Percentiles rank a stretch among this genome's conserved stretches.
These are phyloP conservation scores for Craspedostauros australis DNA, from an alignment of 108 stramenopile species.

Conservation along the genomic window DNA sequence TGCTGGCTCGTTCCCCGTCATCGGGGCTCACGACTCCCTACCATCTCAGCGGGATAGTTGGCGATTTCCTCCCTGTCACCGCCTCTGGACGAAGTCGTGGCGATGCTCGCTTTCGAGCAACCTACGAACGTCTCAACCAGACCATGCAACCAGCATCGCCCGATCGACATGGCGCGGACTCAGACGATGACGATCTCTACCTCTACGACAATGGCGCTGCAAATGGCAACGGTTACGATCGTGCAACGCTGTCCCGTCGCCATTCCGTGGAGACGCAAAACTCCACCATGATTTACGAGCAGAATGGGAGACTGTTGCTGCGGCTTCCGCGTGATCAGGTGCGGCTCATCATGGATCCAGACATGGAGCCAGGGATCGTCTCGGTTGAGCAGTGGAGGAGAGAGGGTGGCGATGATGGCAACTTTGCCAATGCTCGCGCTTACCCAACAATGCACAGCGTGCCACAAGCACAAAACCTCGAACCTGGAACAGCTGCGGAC, in stretches of 20 bases:
- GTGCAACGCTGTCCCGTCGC: background rate
- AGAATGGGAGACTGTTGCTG: slow-evolving; percentile 35
- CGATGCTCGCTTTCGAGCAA: slow-evolving; percentile 13
- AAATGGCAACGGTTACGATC: background rate
- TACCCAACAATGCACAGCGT: too few relatives aligned
- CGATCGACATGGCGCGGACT: background rate
- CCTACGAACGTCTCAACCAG: slow-evolving; percentile 38
- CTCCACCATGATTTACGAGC: slow-evolving; percentile 27
- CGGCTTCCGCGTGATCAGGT: slow-evolving; percentile 46
- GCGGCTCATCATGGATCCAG: slow-evolving; percentile 47
- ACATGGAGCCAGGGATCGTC: slow-evolving; percentile 50
- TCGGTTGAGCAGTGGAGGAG: slow-evolving; percentile 44
- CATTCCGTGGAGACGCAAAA: background rate
- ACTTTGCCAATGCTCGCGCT: background rate
- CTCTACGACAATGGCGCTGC: background rate
- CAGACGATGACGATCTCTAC: slow-evolving; percentile 4
- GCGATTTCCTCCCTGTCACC: slow-evolving; percentile 6
- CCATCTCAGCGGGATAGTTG: background rate
- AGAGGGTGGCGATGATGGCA: background rate
- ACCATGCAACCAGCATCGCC: too few relatives aligned
- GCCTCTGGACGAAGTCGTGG: background rate
- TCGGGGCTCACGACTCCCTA: background rate
- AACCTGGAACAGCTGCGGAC: background rate
- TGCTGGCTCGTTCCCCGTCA: background rate
- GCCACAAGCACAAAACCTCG: background rate